Evolutionary conservation across 192 early-diverging fungal genomes (phyloP).

Genomic region (Coemansia sp.): DNA sequence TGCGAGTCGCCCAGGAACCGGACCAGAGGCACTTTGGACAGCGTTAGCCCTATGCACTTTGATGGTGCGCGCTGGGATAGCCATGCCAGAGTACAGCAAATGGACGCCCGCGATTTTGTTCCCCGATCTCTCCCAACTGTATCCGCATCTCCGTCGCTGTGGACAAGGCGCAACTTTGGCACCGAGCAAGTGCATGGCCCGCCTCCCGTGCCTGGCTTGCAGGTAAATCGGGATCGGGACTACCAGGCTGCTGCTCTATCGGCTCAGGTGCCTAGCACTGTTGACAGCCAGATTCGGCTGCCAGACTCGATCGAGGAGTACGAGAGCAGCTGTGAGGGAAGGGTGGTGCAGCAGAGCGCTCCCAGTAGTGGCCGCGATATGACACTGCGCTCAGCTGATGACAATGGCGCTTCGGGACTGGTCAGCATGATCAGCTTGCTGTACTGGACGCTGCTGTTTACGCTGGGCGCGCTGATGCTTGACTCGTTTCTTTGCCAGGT

Average conservation of each 20-base stretch:
- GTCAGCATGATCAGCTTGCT: slow-evolving; percentile 39
- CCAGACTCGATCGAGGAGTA: slow-evolving; percentile 22
- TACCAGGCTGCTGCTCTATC: neutral
- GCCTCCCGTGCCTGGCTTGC: neutral
- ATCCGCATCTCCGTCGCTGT: neutral
- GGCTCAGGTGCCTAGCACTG: neutral
- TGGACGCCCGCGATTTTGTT: neutral
- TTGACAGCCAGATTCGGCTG: neutral
- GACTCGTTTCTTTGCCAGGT: slow-evolving; percentile 54
- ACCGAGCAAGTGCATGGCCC: neutral
- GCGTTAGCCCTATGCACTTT: neutral
- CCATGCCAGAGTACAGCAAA: neutral
- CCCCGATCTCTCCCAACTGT: neutral
- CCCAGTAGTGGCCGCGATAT: neutral
- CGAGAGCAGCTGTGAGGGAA: slow-evolving; percentile 7
- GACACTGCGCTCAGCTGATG: neutral
- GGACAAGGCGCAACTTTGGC: neutral
- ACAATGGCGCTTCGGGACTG: slow-evolving; percentile 14
- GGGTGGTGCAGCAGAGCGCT: neutral
- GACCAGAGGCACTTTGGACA: neutral
- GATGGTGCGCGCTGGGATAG: neutral
- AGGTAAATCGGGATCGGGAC: neutral
- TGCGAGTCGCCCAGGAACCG: neutral
- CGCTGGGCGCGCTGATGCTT: slow-evolving; percentile 51
- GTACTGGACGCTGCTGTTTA: slow-evolving; percentile 54